phyloP scores from a whole-genome alignment of 2,329 filamentous ascomycete genomes.

The Fusarium sp. region DNA sequence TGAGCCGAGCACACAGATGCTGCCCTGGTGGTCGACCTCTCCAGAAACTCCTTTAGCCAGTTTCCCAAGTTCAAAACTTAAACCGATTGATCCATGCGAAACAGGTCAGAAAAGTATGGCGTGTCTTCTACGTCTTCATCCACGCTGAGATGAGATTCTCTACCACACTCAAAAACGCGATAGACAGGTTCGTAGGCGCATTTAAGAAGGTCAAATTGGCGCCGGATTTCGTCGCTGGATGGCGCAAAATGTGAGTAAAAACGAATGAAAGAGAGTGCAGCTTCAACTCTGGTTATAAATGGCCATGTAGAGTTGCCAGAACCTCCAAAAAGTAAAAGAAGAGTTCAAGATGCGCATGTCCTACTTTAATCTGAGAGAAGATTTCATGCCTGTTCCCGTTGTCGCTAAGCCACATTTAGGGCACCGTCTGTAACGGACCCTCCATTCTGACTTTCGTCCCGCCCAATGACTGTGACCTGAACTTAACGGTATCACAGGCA shows the following conservation, averaged over 20 bases:
- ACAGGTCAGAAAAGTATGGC: not conserved
- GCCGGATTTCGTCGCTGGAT: not conserved
- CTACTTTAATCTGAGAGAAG: conserved; percentile 37
- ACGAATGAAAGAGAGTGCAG: not conserved
- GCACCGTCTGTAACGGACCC: conserved; percentile 19
- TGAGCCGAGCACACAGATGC: not conserved
- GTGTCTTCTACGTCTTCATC: not conserved
- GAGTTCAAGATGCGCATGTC: conserved; percentile 31
- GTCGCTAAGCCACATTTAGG: conserved; percentile 23
- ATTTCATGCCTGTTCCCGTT: conserved; percentile 29
- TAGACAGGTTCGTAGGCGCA: not conserved
- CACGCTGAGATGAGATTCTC: not conserved
- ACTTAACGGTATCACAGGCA: conserved; percentile 2
- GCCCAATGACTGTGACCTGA: not conserved
- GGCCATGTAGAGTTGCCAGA: not conserved
- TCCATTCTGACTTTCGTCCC: not conserved
- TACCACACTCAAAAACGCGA: not conserved
- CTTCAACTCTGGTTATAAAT: not conserved
- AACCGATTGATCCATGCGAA: not conserved
- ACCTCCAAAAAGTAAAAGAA: conserved; percentile 8
- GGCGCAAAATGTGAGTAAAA: not conserved
- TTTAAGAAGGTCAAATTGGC: not conserved
- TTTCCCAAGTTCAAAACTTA: not conserved
- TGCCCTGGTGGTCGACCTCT: not conserved
- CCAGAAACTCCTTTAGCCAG: not conserved